Evolutionary conservation across 352 stramenopile species (phyloP).

Genomic region (Globisporangium okanoganense): DNA sequence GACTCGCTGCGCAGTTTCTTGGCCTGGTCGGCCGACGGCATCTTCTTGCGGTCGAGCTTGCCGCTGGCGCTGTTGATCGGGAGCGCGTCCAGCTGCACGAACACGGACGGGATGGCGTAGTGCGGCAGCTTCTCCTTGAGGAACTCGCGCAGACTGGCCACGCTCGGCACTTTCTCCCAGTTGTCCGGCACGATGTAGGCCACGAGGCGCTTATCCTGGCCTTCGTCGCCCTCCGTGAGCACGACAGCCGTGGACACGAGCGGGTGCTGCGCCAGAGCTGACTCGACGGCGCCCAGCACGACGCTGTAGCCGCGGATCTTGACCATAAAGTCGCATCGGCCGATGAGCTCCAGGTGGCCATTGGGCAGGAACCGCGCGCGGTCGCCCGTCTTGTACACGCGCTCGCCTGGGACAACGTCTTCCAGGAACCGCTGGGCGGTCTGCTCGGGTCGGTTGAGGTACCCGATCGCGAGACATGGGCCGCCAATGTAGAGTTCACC

Average conservation of each 20-base stretch:
- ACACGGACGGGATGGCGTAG: conserved; percentile 80
- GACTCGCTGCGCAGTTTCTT: conserved; percentile 67
- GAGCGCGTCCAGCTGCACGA: conserved; percentile 78
- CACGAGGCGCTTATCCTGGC: conserved; percentile 89
- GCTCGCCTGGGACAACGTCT: conserved; percentile 57
- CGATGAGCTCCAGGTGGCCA: conserved; percentile 90
- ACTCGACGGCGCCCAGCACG: conserved; percentile 90
- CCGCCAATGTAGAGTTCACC: conserved; percentile 86
- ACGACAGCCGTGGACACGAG: conserved; percentile 88
- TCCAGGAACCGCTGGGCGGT: conserved; percentile 76
- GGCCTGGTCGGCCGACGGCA: conserved; percentile 67
- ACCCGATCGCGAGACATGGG: conserved; percentile 81
- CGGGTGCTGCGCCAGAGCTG: conserved; percentile 82
- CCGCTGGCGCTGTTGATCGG: conserved; percentile 85
- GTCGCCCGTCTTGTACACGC: conserved; percentile 92
- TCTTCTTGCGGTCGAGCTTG: conserved; percentile 88
- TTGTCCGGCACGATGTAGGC: conserved; percentile 88
- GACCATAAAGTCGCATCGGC: conserved; percentile 94
- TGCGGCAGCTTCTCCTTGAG: conserved; percentile 75
- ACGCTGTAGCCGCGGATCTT: conserved; percentile 96
- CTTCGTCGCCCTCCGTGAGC: conserved; percentile 81
- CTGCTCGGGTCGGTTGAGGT: conserved; percentile 76
- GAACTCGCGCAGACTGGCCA: conserved; percentile 58
- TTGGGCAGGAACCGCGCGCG: conserved; percentile 88
- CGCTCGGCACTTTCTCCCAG: conserved; percentile 61